Base-by-base conservation (phyloP, 495 filamentous ascomycete species). In the Tuber aestivum region DNA sequence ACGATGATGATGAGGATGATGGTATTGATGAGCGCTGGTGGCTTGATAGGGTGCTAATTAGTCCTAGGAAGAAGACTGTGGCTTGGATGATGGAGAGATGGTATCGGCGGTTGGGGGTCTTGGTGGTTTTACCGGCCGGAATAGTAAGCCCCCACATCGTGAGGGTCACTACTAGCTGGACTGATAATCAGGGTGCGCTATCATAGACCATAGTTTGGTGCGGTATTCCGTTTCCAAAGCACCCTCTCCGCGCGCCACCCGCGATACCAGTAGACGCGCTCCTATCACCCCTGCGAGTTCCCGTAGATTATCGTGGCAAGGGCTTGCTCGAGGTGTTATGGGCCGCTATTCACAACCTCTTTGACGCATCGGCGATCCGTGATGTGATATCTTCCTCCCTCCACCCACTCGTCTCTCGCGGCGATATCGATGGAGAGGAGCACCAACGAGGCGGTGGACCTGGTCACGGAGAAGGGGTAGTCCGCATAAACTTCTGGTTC, bases 401-500 rank as follows among this genome's bases (percentile, higher is more conserved):
- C 41, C 61, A 75, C 23, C 70, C 71, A 9, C 73, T 83, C 56
- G 56, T 14, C 27, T 27, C 27, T 27, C 56, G 27, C 61, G 32
- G 56, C 21, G 48, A 71, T 5, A 70, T 21, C 75, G 37, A 32
- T 38, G 75, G 70, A 35, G 76, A 70, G 56, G 68, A 79, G 74
- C n/a, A 74, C 18, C 82, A 85, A n/a, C 75, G 74, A 9, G 82
- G 84, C 48, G 86, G 86, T 61, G 83, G 83, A 0, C 89, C 89
- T 2, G 89, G 89, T 61, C 89, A 90, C 84, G 89, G 89, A 38
- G 85, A 87, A 72, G 87, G 88, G 16, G 85, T 85, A 41, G 89
- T 90, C 7, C 87, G 86, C 70, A 86, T 91, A 75, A 90, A 90
- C 84, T 91, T 91, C 78, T 90, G 89, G 89, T 90, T 89, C 84